A percentile compares a stretch with the other conserved stretches of the same genome.
Conservation (phyloP, 2,329 filamentous ascomycete genomes). For the Pleurostoma richardsiae region DNA sequence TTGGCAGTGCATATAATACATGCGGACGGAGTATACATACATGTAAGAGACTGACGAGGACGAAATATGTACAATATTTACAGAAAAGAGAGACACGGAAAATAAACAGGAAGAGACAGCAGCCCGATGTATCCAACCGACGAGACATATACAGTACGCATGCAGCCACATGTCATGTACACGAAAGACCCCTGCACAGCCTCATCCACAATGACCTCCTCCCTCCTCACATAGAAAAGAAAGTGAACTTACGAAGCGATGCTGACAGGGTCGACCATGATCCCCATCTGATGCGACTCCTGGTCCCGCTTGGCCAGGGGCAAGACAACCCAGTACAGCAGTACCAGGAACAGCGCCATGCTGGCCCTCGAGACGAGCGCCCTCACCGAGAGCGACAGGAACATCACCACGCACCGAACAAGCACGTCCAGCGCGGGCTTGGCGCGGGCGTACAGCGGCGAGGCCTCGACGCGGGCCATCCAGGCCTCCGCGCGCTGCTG, state of each 20-base stretch:
- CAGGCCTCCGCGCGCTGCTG: conserved; percentile 3
- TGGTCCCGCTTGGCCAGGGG: background rate
- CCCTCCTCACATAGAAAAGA: background rate
- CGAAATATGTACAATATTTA: background rate
- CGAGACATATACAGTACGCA: background rate
- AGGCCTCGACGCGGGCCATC: conserved; percentile 4
- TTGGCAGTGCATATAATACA: too few relatives aligned
- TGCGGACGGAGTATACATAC: too few relatives aligned
- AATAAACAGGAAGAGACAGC: background rate
- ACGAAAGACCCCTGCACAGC: background rate
- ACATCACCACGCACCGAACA: conserved; percentile 1
- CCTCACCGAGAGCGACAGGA: conserved; percentile 10
- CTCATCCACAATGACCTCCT: background rate
- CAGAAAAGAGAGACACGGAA: background rate
- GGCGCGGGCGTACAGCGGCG: conserved; percentile 3
- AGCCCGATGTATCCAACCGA: too few relatives aligned
- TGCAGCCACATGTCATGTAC: background rate
- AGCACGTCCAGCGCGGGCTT: conserved; percentile 6
- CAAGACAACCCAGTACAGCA: conserved; percentile 5
- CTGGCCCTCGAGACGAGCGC: conserved; percentile 9
- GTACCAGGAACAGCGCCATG: conserved; percentile 7
- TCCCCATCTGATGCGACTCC: background rate
- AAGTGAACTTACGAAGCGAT: background rate
- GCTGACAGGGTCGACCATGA: background rate
- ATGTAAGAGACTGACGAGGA: too few relatives aligned